Evolutionary conservation across 2,329 filamentous ascomycete species (phyloP), one percentile per base, ranked within the genome.

Genomic region (Hypoxylon rubiginosum): DNA sequence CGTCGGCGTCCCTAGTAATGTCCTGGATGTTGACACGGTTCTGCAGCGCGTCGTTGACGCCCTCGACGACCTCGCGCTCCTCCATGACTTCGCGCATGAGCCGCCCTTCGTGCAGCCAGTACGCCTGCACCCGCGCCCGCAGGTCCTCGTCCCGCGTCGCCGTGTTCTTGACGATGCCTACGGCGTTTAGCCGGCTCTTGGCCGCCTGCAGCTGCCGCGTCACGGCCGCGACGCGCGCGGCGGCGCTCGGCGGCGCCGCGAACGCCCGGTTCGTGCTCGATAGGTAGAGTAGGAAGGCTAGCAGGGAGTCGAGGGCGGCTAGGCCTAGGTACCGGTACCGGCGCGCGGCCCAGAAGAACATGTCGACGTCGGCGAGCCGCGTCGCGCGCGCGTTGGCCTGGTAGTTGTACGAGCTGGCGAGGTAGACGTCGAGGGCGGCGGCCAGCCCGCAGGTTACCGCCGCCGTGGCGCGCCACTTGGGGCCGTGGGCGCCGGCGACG

Each of bases 211-310:
- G 78, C 2, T 82, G 78, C 52, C 85, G 82, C 53, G 87, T 85
- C 1, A 84, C 81, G 1, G 78, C 73, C 71, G 93, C 90, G 45
- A 97, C 80, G 65, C 92, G 88, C 76, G 92, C 89, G 0, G 89
- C 86, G 0, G 89, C 78, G 0, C 85, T 82, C 0, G 87, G 85
- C 13, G 89, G 87, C 50, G 83, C 82, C 21, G 88, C 86, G 70
- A 97, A 92, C 64, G 92, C 91, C 19, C 94, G 89, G 74, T 94
- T 91, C 4, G 96, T 97, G 15, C 89, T 88, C 2, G 91, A 90
- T 3, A 96, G 83, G 80, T 90, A 97, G 39, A 97, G 82, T 3
- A 91, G 78, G 56, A 82, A 84, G 0, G 88, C 92, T 0, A 96
- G 79, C 0, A 83, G 60, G 0, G 79, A 83, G 75, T 98, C 90